Base-by-base conservation (phyloP, 306 rosid species). In the Malus domestica region DNA sequence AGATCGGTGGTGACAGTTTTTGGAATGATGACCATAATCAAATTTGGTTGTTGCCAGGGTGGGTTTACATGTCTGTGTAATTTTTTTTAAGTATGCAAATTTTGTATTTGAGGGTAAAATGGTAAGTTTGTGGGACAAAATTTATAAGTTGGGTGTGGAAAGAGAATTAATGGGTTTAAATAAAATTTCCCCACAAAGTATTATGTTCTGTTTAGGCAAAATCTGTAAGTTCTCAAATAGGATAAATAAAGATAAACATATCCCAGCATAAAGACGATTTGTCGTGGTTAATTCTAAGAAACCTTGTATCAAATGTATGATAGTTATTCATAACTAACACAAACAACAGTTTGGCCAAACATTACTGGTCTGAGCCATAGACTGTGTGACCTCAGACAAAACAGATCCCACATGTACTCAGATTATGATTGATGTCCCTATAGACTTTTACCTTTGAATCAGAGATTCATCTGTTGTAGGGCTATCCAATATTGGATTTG, bases 401-500 rank as follows among this genome's bases (percentile, higher is more conserved):
- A 69, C 33, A 80, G 45, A 58, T 23, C 22, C 54, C 61, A 72
- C 3, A 18, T 81, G 62, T 57, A 20, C 44, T 76, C 61, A 71
- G 32, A 64, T 72, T 33, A 64, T 72, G 64, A 45, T 18, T 46
- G 30, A 42, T 10, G 23, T 15, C 32, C 30, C 25, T 60, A 71
- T 67, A 67, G 61, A 35, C 59, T 66, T 75, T 69, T 82, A 94
- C 97, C 98, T 80, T 76, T 90, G 87, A 80, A 94, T 82, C 83
- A 89, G 80, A 73, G 89, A 88, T 76, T 80, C 78, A 2, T 94
- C 97, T 59, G 90, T 88, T 80, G 98, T 92, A 38, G 97, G 97
- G 32, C 10, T 89, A 82, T 92, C 98, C 59, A 90, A 85, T 77
- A 90, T 71, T 57, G 98, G 97, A 86, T 94, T 92, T 74, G 98